Percentiles rank a stretch among this genome's conserved stretches.
Evolutionary conservation across 345 rosid genomes (phyloP).

Genomic region (Ceriops zippeliana): DNA sequence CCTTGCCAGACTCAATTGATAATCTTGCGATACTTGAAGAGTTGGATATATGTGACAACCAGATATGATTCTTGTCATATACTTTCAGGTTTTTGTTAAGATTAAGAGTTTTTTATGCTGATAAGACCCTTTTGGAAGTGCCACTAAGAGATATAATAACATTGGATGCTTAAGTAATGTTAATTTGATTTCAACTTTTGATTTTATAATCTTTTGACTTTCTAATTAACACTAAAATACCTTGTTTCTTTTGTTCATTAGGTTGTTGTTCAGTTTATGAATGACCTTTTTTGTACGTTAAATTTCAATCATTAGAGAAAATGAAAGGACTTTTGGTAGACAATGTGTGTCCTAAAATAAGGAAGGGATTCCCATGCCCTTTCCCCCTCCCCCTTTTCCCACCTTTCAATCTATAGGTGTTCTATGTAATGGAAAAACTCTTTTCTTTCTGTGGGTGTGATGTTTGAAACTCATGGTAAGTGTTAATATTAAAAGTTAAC

Average conservation of each 20-base stretch:
- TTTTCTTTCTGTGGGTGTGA: no score
- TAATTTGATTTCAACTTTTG: no score
- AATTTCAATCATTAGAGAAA: slow-evolving; percentile 21
- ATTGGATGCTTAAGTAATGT: slow-evolving; percentile 54
- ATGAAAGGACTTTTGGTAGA: slow-evolving; percentile 19
- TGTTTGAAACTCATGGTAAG: no score
- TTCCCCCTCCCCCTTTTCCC: no score
- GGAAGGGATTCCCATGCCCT: no score
- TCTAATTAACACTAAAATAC: background rate
- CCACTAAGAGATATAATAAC: slow-evolving; percentile 47
- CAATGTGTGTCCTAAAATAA: no score
- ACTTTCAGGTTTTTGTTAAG: slow-evolving; percentile 47
- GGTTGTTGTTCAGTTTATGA: slow-evolving; percentile 56
- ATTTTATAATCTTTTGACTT: background rate
- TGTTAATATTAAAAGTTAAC: no score
- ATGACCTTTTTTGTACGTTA: slow-evolving; percentile 31
- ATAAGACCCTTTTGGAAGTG: slow-evolving; percentile 56
- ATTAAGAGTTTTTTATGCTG: slow-evolving; percentile 41
- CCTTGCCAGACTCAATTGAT: slow-evolving; percentile 54
- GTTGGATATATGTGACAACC: slow-evolving; percentile 61
- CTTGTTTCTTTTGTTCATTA: slow-evolving; percentile 12
- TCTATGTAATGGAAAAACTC: no score
- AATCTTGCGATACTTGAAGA: slow-evolving; percentile 67
- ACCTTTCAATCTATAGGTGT: no score
- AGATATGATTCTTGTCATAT: slow-evolving; percentile 51